phyloP scores from a whole-genome alignment of 2,329 filamentous ascomycete genomes.

The Penicillium sp. region DNA sequence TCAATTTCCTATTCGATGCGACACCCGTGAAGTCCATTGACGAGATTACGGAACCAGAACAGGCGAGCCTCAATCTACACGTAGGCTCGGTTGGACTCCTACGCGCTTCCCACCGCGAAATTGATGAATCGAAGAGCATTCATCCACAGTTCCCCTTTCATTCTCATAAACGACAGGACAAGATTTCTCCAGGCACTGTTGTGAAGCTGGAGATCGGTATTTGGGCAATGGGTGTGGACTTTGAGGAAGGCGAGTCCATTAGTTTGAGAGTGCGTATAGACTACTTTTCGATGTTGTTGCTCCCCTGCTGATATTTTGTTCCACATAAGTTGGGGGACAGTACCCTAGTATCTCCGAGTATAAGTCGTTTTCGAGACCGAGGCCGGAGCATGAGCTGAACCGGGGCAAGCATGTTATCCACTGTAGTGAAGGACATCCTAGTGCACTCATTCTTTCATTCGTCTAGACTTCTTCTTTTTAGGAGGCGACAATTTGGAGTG shows the following conservation, averaged over 20 bases:
- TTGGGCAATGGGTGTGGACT: slow-evolving; percentile 3
- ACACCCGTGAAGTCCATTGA: slow-evolving; percentile 31
- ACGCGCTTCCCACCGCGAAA: slow-evolving; percentile 45
- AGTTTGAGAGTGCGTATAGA: slow-evolving; percentile 19
- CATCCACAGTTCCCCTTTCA: slow-evolving; percentile 37
- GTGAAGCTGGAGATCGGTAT: slow-evolving; percentile 9
- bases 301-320: not conserved
- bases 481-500: no score
- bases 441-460: slow-evolving; percentile 29
- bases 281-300: not conserved
- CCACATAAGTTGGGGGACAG: slow-evolving; percentile 30
- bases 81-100: slow-evolving; percentile 45
- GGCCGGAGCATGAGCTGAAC: slow-evolving; percentile 45
- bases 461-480: not conserved
- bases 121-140: slow-evolving; percentile 34
- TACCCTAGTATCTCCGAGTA: slow-evolving; percentile 44
- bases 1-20: slow-evolving; percentile 45
- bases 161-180: slow-evolving; percentile 42
- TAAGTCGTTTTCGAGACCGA: slow-evolving; percentile 37
- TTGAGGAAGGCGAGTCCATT: slow-evolving; percentile 9
- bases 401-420: slow-evolving; percentile 42
- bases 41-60: slow-evolving; percentile 35
- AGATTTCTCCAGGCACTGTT: slow-evolving; percentile 30
- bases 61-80: slow-evolving; percentile 43
- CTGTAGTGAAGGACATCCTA: slow-evolving; percentile 39